Evolutionary conservation across 257 asterid genomes (phyloP).

Genomic region (Fraxinus americana): DNA sequence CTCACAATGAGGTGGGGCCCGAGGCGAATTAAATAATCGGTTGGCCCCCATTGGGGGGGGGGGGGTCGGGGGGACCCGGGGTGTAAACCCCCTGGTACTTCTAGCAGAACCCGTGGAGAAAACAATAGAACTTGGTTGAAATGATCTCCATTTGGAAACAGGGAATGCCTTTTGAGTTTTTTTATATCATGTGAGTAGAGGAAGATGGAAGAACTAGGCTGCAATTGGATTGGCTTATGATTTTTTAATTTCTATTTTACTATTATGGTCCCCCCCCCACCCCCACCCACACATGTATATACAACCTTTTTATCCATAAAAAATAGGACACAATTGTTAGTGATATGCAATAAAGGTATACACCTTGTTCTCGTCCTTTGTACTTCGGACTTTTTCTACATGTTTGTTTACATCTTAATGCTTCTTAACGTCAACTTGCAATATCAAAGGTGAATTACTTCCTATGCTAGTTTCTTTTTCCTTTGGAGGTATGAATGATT

Average conservation of each 20-base stretch:
- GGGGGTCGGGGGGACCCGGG: too few relatives aligned
- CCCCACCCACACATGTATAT: background rate
- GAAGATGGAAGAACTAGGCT: background rate
- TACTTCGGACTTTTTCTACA: background rate
- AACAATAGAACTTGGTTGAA: background rate
- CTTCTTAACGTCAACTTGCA: background rate
- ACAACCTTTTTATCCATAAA: background rate
- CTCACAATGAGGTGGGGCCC: too few relatives aligned
- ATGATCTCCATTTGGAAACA: conserved; percentile 21
- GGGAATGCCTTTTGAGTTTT: conserved; percentile 2
- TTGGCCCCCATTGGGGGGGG: too few relatives aligned
- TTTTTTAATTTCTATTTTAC: background rate
- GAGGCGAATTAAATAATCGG: too few relatives aligned
- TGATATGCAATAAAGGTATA: background rate
- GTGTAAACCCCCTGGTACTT: too few relatives aligned
- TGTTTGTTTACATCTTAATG: background rate
- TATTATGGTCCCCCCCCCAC: background rate
- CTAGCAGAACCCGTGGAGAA: background rate
- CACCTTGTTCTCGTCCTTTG: background rate
- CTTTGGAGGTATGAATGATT: background rate
- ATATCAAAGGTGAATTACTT: background rate
- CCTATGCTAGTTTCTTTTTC: background rate
- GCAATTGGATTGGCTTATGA: background rate
- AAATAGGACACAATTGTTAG: background rate
- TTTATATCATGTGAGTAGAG: background rate